Evolutionary conservation across 139 green algal species (phyloP), one percentile per base, ranked within the genome.

Genomic region (Chlorella sp.): DNA sequence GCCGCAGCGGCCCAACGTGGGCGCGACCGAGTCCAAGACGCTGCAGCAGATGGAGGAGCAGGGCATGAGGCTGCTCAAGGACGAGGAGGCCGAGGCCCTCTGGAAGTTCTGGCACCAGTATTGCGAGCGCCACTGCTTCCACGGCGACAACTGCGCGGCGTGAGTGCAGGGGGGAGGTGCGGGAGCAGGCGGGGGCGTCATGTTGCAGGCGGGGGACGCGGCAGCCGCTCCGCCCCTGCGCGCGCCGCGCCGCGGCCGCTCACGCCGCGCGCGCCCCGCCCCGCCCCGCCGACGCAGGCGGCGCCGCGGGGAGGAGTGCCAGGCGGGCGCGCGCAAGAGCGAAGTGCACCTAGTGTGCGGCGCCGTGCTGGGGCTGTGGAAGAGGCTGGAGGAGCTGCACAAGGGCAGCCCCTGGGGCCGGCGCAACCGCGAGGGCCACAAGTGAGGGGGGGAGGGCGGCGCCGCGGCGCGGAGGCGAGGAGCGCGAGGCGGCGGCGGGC

Each of bases 31-130:
- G 21, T 38, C 19, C 50, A 64, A 48, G 50, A 74, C 67, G 19
- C 33, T 36, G 43, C 21, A 50, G 3, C 45, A 73, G 5, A 4
- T 73, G 48, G 72, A 70, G 40, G 27, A 72, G 31, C 45, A 48
- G 19, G 48, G 61, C 5, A 73, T 62, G 46, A 25, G 45, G 5
- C 68, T 59, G 3, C 40, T 81, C 14, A 55, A 40, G 17, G 41
- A 68, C 2, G 23, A 35, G 8, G 65, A 48, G 43, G 79, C 79
- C 5, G 41, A 80, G 73, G 31, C 41, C 5, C 58, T 84, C 11
- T 84, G 79, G 79, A 29, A 64, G 46, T 71, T 62, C 71, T 84
- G 79, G 79, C 80, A 70, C 25, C 56, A 71, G 27, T 84, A 79
- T 19, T 35, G 41, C 0, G 51, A 62, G 14, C 48, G 3, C 19